Conservation (phyloP, 768 basidiomycete genomes). For the Baorangia bicolor region DNA sequence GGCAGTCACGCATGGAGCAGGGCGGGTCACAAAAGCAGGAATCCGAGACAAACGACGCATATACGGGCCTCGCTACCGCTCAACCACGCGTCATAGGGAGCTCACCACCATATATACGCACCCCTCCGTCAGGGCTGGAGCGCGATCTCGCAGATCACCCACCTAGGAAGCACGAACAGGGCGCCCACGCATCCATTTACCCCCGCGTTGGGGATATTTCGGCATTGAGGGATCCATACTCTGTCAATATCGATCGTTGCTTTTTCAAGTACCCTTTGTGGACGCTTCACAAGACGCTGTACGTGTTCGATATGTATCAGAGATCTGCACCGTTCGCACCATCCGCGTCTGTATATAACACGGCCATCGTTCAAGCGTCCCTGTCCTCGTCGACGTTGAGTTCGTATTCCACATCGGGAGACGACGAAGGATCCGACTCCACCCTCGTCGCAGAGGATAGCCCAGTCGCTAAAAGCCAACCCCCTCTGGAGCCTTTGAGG, state of each 20-base stretch:
- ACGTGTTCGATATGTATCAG: slow-evolving; percentile 57
- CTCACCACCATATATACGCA: slow-evolving; percentile 20
- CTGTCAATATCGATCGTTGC: slow-evolving; percentile 54
- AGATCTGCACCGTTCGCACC: not conserved
- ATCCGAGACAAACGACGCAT: slow-evolving; percentile 21
- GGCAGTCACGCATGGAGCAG: slow-evolving; percentile 22
- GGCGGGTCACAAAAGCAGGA: not conserved
- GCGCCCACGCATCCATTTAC: slow-evolving; percentile 34
- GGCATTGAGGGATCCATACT: slow-evolving; percentile 57
- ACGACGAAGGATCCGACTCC: slow-evolving; percentile 50
- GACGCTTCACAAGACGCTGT: slow-evolving; percentile 68
- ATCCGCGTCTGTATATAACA: slow-evolving; percentile 18
- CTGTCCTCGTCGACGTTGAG: slow-evolving; percentile 20
- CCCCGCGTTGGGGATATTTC: slow-evolving; percentile 66
- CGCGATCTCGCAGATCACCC: slow-evolving; percentile 23
- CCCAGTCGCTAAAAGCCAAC: slow-evolving; percentile 3
- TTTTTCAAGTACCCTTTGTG: slow-evolving; percentile 58
- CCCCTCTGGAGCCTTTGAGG: not conserved
- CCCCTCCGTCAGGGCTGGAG: slow-evolving; percentile 31
- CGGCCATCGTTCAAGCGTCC: slow-evolving; percentile 3
- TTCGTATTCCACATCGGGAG: slow-evolving; percentile 13
- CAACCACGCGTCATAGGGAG: not conserved
- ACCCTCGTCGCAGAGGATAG: slow-evolving; percentile 53
- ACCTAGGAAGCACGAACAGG: slow-evolving; percentile 6
- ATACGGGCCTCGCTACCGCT: slow-evolving; percentile 22